Evolutionary conservation across 192 early-diverging fungal genomes (phyloP).

Genomic region (Chytriomyces sp.): DNA sequence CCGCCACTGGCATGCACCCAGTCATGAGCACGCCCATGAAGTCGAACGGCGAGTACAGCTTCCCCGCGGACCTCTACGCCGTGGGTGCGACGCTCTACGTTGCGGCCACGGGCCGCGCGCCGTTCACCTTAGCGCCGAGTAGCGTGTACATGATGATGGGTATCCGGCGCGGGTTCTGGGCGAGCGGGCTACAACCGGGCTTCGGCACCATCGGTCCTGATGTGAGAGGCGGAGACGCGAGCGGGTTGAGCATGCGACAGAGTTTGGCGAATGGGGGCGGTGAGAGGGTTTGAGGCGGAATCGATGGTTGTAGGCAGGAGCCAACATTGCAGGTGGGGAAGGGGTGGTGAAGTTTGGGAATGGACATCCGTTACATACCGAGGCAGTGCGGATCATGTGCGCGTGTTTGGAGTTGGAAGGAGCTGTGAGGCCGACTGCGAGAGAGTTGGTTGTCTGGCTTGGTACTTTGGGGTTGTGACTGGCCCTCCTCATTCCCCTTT

Average conservation of each 20-base stretch:
- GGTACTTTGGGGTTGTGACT: neutral
- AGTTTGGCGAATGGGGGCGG: neutral
- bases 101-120: slow-evolving; percentile 41
- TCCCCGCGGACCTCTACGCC: slow-evolving; percentile 56
- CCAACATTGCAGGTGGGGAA: slow-evolving; percentile 23
- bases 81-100: slow-evolving; percentile 51
- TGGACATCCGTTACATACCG: slow-evolving; percentile 37
- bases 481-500: neutral
- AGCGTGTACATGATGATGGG: slow-evolving; percentile 48
- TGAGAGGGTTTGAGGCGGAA: neutral
- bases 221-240: slow-evolving; percentile 7
- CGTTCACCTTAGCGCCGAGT: slow-evolving; percentile 39
- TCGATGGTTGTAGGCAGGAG: slow-evolving; percentile 20
- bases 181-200: slow-evolving; percentile 45
- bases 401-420: slow-evolving; percentile 36
- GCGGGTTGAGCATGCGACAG: slow-evolving; percentile 19
- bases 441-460: slow-evolving; percentile 31
- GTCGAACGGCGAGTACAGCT: slow-evolving; percentile 36
- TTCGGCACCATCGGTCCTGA: slow-evolving; percentile 30
- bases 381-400: slow-evolving; percentile 35
- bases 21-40: neutral
- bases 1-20: neutral
- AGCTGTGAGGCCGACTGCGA: slow-evolving; percentile 33
- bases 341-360: slow-evolving; percentile 35
- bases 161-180: slow-evolving; percentile 52